Conservation (phyloP, 169 alveolate genomes). For the Plasmodium berghei region DNA sequence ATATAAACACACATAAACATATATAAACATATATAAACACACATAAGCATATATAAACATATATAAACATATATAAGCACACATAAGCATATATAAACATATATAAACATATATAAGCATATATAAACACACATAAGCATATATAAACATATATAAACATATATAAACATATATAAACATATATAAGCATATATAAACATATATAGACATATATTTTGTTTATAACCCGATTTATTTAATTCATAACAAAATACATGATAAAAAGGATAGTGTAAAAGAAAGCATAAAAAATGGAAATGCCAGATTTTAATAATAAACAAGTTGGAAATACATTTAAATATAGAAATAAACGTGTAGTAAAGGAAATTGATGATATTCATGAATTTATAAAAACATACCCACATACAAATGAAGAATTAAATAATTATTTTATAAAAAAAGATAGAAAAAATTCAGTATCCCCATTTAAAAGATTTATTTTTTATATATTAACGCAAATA, state of each 20-base stretch:
- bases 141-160: not conserved
- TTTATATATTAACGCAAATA: slow-evolving; percentile 68
- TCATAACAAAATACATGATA: no score
- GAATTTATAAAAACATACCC: slow-evolving; percentile 59
- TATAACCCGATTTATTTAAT: no score
- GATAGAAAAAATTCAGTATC: slow-evolving; percentile 45
- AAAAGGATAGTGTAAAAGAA: no score
- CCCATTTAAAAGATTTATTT: slow-evolving; percentile 56
- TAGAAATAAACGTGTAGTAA: slow-evolving; percentile 44
- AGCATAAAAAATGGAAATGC: slow-evolving; percentile 2
- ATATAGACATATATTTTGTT: no score
- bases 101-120: not conserved
- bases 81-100: not conserved
- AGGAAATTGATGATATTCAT: slow-evolving; percentile 53
- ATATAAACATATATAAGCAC: not conserved
- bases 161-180: no score
- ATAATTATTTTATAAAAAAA: slow-evolving; percentile 61
- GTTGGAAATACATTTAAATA: slow-evolving; percentile 16
- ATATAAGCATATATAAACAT: not conserved
- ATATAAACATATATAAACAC: not conserved
- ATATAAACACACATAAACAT: not conserved
- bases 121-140: not conserved
- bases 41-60: not conserved
- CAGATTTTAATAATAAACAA: slow-evolving; percentile 4
- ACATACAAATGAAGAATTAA: slow-evolving; percentile 63